Evolutionary conservation across 495 filamentous ascomycete species (phyloP).

Genomic region (Aspergillus haitiensis): DNA sequence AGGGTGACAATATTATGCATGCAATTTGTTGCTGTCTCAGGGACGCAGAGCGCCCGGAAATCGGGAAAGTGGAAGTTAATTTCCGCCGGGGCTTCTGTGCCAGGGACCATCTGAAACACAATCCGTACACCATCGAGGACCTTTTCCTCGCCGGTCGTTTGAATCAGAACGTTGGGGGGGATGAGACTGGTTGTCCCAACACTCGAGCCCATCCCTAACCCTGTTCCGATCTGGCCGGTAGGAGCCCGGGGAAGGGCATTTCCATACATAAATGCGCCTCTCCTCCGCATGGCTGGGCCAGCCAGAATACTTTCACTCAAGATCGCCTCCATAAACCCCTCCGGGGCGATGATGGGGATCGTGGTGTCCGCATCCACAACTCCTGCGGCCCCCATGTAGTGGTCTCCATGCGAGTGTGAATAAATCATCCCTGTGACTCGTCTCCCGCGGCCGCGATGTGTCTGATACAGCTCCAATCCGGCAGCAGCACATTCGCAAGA

Average conservation of each 20-base stretch:
- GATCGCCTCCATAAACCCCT: slow-evolving; percentile 27
- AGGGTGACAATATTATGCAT: slow-evolving; percentile 30
- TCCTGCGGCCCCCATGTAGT: slow-evolving; percentile 24
- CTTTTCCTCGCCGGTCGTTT: slow-evolving; percentile 12
- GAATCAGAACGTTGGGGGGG: slow-evolving; percentile 22
- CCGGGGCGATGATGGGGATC: slow-evolving; percentile 27
- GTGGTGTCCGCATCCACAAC: slow-evolving; percentile 18
- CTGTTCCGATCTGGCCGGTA: slow-evolving; percentile 23
- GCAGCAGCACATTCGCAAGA: slow-evolving; percentile 22
- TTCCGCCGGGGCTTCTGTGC: slow-evolving; percentile 26
- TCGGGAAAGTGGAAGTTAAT: slow-evolving; percentile 29
- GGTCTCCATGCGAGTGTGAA: slow-evolving; percentile 29
- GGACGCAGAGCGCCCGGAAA: slow-evolving; percentile 23
- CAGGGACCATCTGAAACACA: slow-evolving; percentile 28
- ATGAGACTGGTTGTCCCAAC: slow-evolving; percentile 21
- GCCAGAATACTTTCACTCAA: slow-evolving; percentile 26
- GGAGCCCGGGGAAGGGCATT: slow-evolving; percentile 14
- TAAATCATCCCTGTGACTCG: slow-evolving; percentile 28
- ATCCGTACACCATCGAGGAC: slow-evolving; percentile 25
- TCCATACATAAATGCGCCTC: slow-evolving; percentile 29
- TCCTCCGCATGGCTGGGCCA: slow-evolving; percentile 25
- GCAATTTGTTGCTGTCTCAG: slow-evolving; percentile 26
- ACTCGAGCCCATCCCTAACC: slow-evolving; percentile 23
- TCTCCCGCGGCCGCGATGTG: slow-evolving; percentile 19
- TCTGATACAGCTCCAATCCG: slow-evolving; percentile 23